A percentile compares a stretch with the other conserved stretches of the same genome.
phyloP scores from a whole-genome alignment of 1,284 basidiomycete genomes.

The Lignosus rhinocerotis region DNA sequence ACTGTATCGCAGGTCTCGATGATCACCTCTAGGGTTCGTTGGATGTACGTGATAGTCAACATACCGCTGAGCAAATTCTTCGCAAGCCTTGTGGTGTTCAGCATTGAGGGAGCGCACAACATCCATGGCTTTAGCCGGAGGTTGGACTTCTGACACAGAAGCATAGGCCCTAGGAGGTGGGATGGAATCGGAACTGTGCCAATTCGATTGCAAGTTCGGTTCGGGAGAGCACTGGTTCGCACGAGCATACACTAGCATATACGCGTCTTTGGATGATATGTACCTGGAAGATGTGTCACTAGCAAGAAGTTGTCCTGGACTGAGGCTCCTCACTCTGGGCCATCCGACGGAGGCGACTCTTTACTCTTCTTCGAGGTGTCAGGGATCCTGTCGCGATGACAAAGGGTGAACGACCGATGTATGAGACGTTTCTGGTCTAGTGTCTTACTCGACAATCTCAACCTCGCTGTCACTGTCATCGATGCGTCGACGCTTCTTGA shows the following conservation, averaged over 20 bases:
- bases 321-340: slow-evolving; percentile 22
- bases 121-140: slow-evolving; percentile 54
- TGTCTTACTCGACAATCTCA: slow-evolving; percentile 35
- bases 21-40: too few relatives aligned
- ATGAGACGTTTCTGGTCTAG: neutral
- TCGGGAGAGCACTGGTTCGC: slow-evolving; percentile 1
- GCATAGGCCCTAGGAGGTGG: neutral
- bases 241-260: slow-evolving; percentile 88
- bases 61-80: slow-evolving; percentile 51
- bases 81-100: slow-evolving; percentile 51
- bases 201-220: neutral
- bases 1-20: slow-evolving; percentile 33
- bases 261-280: slow-evolving; percentile 76
- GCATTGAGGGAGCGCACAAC: slow-evolving; percentile 59
- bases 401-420: neutral
- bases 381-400: slow-evolving; percentile 1
- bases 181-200: neutral
- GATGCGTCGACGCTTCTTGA: slow-evolving; percentile 48
- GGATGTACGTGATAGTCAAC: too few relatives aligned
- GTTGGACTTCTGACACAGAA: slow-evolving; percentile 26
- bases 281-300: slow-evolving; percentile 21
- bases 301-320: neutral
- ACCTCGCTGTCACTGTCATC: slow-evolving; percentile 65
- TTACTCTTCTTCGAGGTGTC: slow-evolving; percentile 5
- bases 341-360: slow-evolving; percentile 8